Evolutionary conservation across 441 rosid genomes (phyloP).

Genomic region (Mallotus repandus): DNA sequence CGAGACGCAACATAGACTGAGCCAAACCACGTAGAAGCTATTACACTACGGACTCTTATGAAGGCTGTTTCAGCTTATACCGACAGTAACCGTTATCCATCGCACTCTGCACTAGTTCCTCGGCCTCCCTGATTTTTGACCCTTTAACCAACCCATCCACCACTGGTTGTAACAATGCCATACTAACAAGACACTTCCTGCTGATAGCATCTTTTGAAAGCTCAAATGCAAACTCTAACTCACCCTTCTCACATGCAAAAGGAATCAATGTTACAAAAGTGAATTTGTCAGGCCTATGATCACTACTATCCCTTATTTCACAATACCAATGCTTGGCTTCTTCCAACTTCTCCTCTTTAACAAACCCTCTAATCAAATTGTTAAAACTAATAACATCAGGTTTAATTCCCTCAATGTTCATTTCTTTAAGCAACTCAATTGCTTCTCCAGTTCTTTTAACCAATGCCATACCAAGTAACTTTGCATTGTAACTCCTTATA

Average conservation of each 20-base stretch:
- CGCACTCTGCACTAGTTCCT: conserved; percentile 51
- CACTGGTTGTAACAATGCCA: conserved; percentile 45
- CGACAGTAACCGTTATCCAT: conserved; percentile 5
- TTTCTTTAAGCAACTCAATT: conserved; percentile 36
- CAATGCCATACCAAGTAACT: conserved; percentile 48
- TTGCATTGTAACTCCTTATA: conserved; percentile 58
- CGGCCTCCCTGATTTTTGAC: conserved; percentile 51
- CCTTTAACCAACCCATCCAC: conserved; percentile 51
- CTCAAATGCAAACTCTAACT: conserved; percentile 47
- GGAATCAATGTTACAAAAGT: conserved; percentile 40
- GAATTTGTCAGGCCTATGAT: conserved; percentile 29
- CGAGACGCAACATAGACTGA: too few species aligned
- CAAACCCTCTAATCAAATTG: conserved; percentile 50
- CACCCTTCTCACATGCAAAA: conserved; percentile 49
- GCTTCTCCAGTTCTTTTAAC: conserved; percentile 48
- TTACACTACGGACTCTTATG: not conserved
- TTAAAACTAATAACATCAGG: conserved; percentile 48
- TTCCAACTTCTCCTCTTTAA: conserved; percentile 40
- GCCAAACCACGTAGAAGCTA: conserved; percentile 20
- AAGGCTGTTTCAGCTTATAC: conserved; percentile 37
- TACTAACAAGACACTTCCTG: not conserved
- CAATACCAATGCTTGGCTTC: conserved; percentile 53
- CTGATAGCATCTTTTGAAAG: conserved; percentile 44
- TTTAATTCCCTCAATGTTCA: conserved; percentile 36
- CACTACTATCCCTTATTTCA: conserved; percentile 33